Conservation (phyloP, 2,329 filamentous ascomycete genomes). For the Alternaria hordeiaustralica region DNA sequence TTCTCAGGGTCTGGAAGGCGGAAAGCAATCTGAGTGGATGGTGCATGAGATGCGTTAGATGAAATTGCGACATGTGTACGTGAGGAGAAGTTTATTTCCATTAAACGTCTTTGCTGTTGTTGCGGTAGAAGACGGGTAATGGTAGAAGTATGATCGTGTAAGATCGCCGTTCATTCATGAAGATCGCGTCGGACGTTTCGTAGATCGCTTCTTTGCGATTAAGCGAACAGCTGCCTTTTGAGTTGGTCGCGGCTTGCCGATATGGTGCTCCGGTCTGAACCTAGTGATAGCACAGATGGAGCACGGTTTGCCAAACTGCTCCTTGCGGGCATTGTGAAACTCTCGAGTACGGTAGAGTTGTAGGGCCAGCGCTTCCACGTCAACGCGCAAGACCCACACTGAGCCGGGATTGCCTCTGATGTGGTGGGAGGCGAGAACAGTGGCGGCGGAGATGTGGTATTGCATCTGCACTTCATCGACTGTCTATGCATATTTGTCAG, state of each 20-base stretch:
- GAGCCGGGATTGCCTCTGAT: slow-evolving; percentile 24
- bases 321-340: slow-evolving; percentile 33
- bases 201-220: neutral
- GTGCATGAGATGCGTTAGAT: neutral
- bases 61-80: neutral
- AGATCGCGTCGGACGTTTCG: neutral
- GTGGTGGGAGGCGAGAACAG: slow-evolving; percentile 16
- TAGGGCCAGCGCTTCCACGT: slow-evolving; percentile 39
- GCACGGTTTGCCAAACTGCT: slow-evolving; percentile 33
- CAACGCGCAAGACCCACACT: slow-evolving; percentile 36
- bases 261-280: neutral
- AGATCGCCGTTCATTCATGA: neutral
- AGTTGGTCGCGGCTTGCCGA: neutral
- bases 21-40: neutral
- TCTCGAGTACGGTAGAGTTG: slow-evolving; percentile 37
- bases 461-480: slow-evolving; percentile 36
- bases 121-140: neutral
- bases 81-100: neutral
- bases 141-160: neutral
- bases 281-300: slow-evolving; percentile 31
- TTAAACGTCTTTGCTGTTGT: neutral
- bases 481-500: slow-evolving; percentile 19
- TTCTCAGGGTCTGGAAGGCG: neutral
- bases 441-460: slow-evolving; percentile 33
- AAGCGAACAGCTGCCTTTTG: slow-evolving; percentile 1